A percentile compares a stretch with the other conserved stretches of the same genome.
These are phyloP conservation scores for Ogataea philodendri DNA, from an alignment of 805 yeast species.

Conservation along the genomic window DNA sequence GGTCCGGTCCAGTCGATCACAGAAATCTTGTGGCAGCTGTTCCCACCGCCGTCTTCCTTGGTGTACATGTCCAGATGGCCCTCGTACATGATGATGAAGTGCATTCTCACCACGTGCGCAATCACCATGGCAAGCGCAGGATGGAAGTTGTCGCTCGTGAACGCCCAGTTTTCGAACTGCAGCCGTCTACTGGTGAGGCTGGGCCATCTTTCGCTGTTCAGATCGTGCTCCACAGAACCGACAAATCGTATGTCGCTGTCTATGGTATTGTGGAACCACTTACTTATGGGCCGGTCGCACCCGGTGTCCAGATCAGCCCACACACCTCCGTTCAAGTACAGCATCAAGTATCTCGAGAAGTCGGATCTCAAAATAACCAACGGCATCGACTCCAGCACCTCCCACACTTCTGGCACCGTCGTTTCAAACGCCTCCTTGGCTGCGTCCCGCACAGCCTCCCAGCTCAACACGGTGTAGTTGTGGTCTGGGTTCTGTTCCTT, in stretches of 20 bases:
- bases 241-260: conserved; percentile 59
- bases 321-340: conserved; percentile 84
- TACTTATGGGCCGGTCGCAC: conserved; percentile 59
- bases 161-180: conserved; percentile 94
- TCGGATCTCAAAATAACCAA: conserved; percentile 79
- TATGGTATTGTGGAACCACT: conserved; percentile 50
- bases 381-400: conserved; percentile 75
- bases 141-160: conserved; percentile 80
- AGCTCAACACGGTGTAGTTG: conserved; percentile 69
- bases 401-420: conserved; percentile 66
- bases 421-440: conserved; percentile 51
- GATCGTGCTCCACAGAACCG: conserved; percentile 90
- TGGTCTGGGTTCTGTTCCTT: conserved; percentile 50
- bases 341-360: conserved; percentile 77
- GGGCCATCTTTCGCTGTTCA: conserved; percentile 85
- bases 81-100: conserved; percentile 49
- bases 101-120: conserved; percentile 69
- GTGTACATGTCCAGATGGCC: conserved; percentile 38
- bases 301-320: conserved; percentile 85
- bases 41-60: conserved; percentile 30
- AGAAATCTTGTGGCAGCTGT: conserved; percentile 61
- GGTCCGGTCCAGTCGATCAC: conserved; percentile 94
- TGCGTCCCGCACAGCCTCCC: conserved; percentile 45
- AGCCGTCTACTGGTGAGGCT: conserved; percentile 83
- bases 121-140: conserved; percentile 78